These are phyloP conservation scores for Pyrenochaeta sp. DNA, from an alignment of 2,329 filamentous ascomycete species.

Conservation along the genomic window DNA sequence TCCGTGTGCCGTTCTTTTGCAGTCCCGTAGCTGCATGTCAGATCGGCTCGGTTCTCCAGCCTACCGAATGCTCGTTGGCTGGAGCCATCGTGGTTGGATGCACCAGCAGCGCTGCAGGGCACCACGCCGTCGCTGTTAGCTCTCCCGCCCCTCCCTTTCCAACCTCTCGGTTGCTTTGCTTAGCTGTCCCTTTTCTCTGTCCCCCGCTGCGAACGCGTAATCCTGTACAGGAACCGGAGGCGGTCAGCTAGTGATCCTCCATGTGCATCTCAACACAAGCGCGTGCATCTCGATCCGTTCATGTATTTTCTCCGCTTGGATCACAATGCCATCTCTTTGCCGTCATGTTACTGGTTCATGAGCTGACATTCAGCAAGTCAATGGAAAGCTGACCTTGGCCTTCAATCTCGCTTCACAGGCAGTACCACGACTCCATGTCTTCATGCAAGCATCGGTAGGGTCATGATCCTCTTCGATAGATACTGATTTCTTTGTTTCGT, in stretches of 20 bases:
- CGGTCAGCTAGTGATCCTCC: constrained; percentile 13
- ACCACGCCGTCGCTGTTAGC: constrained; percentile 16
- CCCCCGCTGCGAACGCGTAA: constrained; percentile 28
- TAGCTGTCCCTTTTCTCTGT: constrained; percentile 10
- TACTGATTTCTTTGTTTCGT: not conserved
- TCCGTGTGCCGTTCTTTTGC: constrained; percentile 4
- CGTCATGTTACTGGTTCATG: not conserved
- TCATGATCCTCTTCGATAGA: not conserved
- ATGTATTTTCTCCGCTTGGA: not conserved
- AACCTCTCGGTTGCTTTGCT: constrained; percentile 17
- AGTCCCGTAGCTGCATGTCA: constrained; percentile 13
- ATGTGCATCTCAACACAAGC: constrained; percentile 26
- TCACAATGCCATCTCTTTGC: not conserved
- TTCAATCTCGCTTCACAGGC: constrained; percentile 7
- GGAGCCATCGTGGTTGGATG: not conserved
- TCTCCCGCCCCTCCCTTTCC: constrained; percentile 29
- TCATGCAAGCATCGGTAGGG: not conserved
- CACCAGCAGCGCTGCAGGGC: constrained; percentile 19
- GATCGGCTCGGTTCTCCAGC: constrained; percentile 17
- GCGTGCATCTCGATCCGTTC: constrained; percentile 3
- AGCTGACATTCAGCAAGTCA: no score
- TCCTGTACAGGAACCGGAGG: constrained; percentile 9
- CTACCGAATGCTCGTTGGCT: constrained; percentile 13
- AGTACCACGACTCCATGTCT: constrained; percentile 8
- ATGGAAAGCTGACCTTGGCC: not conserved